Conservation (phyloP, 495 filamentous ascomycete genomes). For the Recurvomyces mirabilis region DNA sequence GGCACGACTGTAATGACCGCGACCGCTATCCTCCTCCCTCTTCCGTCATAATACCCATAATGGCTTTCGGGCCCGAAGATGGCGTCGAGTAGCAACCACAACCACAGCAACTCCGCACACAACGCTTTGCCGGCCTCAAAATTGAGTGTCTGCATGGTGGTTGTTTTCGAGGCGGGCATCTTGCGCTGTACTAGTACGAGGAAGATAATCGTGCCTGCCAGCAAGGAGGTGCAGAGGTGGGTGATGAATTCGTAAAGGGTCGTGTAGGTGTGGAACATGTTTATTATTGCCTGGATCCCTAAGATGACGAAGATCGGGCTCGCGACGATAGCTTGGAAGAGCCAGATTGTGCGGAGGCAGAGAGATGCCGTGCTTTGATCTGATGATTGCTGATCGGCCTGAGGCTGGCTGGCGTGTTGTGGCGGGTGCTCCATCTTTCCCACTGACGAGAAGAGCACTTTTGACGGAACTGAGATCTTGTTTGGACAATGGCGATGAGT, state of each 20-base stretch:
- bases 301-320: neutral
- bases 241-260: neutral
- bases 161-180: neutral
- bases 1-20: no score
- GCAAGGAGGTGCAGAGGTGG: neutral
- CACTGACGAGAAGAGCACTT: no score
- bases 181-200: neutral
- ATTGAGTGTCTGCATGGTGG: neutral
- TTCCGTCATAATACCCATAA: neutral
- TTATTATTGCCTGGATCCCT: neutral
- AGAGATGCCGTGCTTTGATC: no score
- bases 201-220: neutral
- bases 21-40: neutral
- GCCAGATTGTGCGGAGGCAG: neutral
- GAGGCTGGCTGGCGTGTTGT: no score
- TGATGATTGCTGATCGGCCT: no score
- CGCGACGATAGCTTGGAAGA: neutral
- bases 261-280: neutral
- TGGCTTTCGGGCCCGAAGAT: neutral
- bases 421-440: no score
- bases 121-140: neutral
- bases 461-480: no score
- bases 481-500: no score
- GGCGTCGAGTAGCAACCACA: neutral
- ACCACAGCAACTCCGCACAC: neutral